A percentile compares a stretch with the other conserved stretches of the same genome.
Conservation (phyloP, 2,329 filamentous ascomycete genomes). For the Furcasterigmium sp. region DNA sequence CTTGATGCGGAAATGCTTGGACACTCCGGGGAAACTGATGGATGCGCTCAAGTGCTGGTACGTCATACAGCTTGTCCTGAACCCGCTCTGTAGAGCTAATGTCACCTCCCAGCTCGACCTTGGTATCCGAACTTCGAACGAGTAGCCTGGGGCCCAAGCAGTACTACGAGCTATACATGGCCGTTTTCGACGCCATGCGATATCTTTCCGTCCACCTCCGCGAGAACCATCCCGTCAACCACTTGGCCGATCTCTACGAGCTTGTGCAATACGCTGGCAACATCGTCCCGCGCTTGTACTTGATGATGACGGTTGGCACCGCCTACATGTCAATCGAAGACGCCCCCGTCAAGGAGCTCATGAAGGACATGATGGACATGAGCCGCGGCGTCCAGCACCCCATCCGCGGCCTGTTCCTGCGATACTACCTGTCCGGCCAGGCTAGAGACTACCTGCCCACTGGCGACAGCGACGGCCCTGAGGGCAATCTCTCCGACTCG, state of each 20-base stretch:
- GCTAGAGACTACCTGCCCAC: constrained; percentile 83
- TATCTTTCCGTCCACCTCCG: constrained; percentile 94
- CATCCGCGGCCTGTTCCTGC: constrained; percentile 87
- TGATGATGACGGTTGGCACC: constrained; percentile 98
- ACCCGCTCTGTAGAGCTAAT: background rate
- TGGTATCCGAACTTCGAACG: constrained; percentile 96
- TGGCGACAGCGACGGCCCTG: constrained; percentile 80
- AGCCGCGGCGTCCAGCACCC: constrained; percentile 96
- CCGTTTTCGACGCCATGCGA: constrained; percentile 94
- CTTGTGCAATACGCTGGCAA: constrained; percentile 98
- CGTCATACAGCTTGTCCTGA: too few species aligned
- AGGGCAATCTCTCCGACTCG: constrained; percentile 93
- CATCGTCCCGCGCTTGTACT: constrained; percentile 90
- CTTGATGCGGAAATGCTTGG: constrained; percentile 96
- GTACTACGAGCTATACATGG: constrained; percentile 99
- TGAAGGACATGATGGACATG: constrained; percentile 99
- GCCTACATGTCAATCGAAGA: constrained; percentile 99
- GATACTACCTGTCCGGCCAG: constrained; percentile 95
- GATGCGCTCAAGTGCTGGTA: constrained; percentile 99
- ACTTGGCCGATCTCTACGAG: constrained; percentile 96
- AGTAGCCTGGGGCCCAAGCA: constrained; percentile 98
- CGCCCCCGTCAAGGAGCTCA: constrained; percentile 97
- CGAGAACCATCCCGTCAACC: constrained; percentile 95
- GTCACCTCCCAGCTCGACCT: constrained; percentile 67
- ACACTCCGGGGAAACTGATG: constrained; percentile 98